Conservation (phyloP, 1,139 yeast genomes). For the Scheffersomyces lignicola region DNA sequence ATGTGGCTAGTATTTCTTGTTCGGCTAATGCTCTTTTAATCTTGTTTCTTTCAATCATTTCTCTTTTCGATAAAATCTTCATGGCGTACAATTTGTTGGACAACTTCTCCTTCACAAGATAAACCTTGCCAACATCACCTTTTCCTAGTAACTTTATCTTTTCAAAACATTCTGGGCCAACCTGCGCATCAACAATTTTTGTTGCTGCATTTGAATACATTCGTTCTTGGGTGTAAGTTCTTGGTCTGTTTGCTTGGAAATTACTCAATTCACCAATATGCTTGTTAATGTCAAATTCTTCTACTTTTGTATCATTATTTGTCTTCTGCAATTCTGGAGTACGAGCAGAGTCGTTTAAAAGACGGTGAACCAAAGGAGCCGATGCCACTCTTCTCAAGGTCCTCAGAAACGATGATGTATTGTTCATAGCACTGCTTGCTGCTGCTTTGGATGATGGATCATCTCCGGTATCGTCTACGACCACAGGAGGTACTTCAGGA, state of each 20-base stretch:
- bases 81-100: slow-evolving; percentile 82
- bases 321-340: not conserved
- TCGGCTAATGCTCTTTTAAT: slow-evolving; percentile 94
- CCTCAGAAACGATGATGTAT: slow-evolving; percentile 43
- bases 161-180: slow-evolving; percentile 83
- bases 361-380: slow-evolving; percentile 62
- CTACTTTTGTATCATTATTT: slow-evolving; percentile 8
- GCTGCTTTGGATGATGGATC: slow-evolving; percentile 5
- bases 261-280: slow-evolving; percentile 53
- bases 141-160: slow-evolving; percentile 86
- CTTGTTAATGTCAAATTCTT: slow-evolving; percentile 42
- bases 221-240: slow-evolving; percentile 55
- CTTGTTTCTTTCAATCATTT: slow-evolving; percentile 93
- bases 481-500: too few relatives aligned
- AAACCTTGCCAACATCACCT: slow-evolving; percentile 98
- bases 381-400: slow-evolving; percentile 76
- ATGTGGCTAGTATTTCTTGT: slow-evolving; percentile 92
- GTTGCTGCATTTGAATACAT: slow-evolving; percentile 73
- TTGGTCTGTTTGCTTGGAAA: slow-evolving; percentile 41
- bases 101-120: slow-evolving; percentile 78
- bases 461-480: not conserved
- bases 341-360: slow-evolving; percentile 25
- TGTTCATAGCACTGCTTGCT: slow-evolving; percentile 9
- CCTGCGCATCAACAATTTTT: slow-evolving; percentile 74
- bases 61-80: slow-evolving; percentile 87